These are phyloP conservation scores for Boletellus sp. DNA, from an alignment of 1,284 basidiomycete genomes.

Conservation along the genomic window DNA sequence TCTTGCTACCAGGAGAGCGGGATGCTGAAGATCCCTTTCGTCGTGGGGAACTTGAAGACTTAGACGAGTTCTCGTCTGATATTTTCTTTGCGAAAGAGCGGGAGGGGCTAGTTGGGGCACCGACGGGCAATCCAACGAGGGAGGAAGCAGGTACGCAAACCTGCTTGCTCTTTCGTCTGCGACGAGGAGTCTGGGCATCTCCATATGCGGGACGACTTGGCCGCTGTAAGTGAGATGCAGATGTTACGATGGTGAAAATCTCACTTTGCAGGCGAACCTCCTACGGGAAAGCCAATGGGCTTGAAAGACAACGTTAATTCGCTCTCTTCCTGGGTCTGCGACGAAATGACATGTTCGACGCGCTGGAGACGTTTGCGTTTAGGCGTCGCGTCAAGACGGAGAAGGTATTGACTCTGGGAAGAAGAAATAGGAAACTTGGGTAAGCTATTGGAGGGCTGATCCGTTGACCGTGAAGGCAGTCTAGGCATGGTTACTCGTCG, in stretches of 20 bases:
- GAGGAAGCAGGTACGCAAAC: constrained; percentile 1
- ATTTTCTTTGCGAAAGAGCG: neutral
- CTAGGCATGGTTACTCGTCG: constrained; percentile 5
- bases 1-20: constrained; percentile 6
- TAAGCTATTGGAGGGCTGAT: too few relatives aligned
- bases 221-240: constrained; percentile 7
- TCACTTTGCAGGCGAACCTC: constrained; percentile 15
- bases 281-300: neutral
- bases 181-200: neutral
- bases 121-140: constrained; percentile 1
- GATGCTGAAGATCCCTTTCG: neutral
- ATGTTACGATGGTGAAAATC: constrained; percentile 1
- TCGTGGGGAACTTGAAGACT: neutral
- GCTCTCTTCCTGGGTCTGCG: constrained; percentile 32
- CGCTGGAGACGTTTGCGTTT: constrained; percentile 21
- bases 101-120: constrained; percentile 1
- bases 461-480: too few relatives aligned
- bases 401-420: constrained; percentile 34
- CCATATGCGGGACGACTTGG: neutral
- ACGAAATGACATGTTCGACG: constrained; percentile 24
- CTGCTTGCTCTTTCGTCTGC: neutral
- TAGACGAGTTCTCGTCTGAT: neutral
- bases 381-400: constrained; percentile 29
- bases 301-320: constrained; percentile 14
- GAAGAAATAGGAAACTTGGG: constrained; percentile 21